These are phyloP conservation scores for Abrus pulchellus DNA, from an alignment of 306 rosid species.

Conservation along the genomic window DNA sequence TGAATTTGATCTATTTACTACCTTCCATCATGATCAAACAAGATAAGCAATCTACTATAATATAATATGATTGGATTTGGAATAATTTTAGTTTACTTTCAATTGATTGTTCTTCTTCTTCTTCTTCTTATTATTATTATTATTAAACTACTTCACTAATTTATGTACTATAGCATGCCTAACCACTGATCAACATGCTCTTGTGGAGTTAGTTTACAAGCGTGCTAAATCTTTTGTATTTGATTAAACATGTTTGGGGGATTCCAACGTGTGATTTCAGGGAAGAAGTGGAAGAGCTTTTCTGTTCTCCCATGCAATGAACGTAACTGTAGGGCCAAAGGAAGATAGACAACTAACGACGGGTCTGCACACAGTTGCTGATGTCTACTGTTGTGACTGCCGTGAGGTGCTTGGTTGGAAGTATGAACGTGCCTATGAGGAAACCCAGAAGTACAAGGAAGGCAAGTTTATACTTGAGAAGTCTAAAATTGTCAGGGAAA, in stretches of 20 bases:
- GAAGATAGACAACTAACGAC: slow-evolving; percentile 61
- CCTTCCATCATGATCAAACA: slow-evolving; percentile 4
- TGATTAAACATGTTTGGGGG: background rate
- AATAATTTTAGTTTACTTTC: background rate
- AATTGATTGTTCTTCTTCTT: background rate
- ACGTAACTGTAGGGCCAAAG: slow-evolving; percentile 50
- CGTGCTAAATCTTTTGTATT: background rate
- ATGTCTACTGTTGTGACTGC: slow-evolving; percentile 68
- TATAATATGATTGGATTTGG: slow-evolving; percentile 14
- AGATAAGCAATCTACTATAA: slow-evolving; percentile 6
- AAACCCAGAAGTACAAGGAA: slow-evolving; percentile 58
- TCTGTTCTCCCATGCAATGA: slow-evolving; percentile 62
- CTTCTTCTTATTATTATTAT: background rate
- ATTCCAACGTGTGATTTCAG: slow-evolving; percentile 49
- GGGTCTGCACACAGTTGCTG: slow-evolving; percentile 66
- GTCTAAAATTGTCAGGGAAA: slow-evolving; percentile 50
- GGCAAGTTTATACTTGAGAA: slow-evolving; percentile 59
- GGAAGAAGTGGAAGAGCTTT: slow-evolving; percentile 80
- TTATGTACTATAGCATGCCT: background rate
- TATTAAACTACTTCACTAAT: background rate
- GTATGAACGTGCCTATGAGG: slow-evolving; percentile 67
- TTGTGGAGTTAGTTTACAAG: background rate
- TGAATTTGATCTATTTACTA: background rate
- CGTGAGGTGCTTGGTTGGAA: slow-evolving; percentile 70
- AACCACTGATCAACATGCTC: background rate